Base-by-base conservation (phyloP, 495 filamentous ascomycete genomes). In the Penicillium egyptiacum region DNA sequence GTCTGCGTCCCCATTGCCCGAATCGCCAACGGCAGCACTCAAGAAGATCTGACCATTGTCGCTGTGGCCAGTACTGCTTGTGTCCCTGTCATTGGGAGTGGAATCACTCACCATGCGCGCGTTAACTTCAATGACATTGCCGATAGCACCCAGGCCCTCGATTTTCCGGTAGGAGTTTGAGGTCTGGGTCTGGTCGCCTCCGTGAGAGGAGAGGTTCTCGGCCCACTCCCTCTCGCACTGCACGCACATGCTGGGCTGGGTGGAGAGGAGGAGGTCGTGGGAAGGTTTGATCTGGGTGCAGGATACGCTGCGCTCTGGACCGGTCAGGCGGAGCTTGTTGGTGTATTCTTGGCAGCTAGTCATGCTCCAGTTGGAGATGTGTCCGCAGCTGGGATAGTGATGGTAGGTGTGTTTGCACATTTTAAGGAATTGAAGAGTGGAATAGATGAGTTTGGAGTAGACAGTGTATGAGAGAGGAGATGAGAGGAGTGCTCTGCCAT, bases 381-480 rank as follows among this genome's bases (percentile, higher is more conserved):
- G 71, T 10, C 69, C 67, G 57, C 69, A 74, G 22, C 7, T 31
- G 20, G 58, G 47, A 33, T 66, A 69, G 50, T 70, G 67, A 39
- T 72, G 64, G 30, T 69, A 69, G 7, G 48, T 67, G 49, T 67
- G 56, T 0, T 55, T 26, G 43, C 70, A 73, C 70, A 75, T 74
- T 1, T 25, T 61, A 19, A 22, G 17, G 19, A 28, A 1, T 28
- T 8, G 26, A 28, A 2, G 5, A 12, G 3, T 43, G 49, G 6
- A 48, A 6, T 46, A 33, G 22, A 25, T 12, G 26, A 20, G n/a
- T 19, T 17, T 39, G 22, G 10, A 16, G 16, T 9, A 17, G n/a
- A n/a, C n/a, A n/a, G n/a, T n/a, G n/a, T n/a, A n/a, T n/a, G n/a
- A n/a, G 35, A 33, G 26, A 14, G 16, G 41, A 47, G 19, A 19